Conservation (phyloP, 2,329 filamentous ascomycete genomes). For the Rhynchosporium secalis region DNA sequence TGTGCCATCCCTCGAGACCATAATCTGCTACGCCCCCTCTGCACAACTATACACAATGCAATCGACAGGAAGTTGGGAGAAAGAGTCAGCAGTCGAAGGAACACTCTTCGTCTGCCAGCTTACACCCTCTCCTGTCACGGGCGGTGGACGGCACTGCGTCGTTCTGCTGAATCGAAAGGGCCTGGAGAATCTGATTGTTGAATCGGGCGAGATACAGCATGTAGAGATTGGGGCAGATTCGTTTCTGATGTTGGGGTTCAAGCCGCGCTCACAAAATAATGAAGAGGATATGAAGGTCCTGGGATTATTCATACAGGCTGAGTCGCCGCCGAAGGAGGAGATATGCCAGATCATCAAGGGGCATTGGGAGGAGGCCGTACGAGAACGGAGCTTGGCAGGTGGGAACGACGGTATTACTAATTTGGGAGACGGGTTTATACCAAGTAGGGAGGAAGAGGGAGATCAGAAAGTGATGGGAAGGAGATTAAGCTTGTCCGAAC, state of each 20-base stretch:
- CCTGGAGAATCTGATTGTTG: constrained; percentile 68
- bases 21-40: constrained; percentile 80
- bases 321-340: constrained; percentile 44
- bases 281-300: constrained; percentile 44
- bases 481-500: constrained; percentile 35
- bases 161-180: constrained; percentile 74
- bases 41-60: constrained; percentile 83
- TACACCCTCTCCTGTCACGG: constrained; percentile 42
- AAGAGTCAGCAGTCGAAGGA: constrained; percentile 74
- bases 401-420: constrained; percentile 14
- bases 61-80: constrained; percentile 73
- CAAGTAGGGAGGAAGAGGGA: constrained; percentile 16
- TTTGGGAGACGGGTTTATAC: constrained; percentile 16
- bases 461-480: constrained; percentile 28
- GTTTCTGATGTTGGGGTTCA: constrained; percentile 39
- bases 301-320: constrained; percentile 57
- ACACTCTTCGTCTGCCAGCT: constrained; percentile 83
- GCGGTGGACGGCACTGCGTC: constrained; percentile 51
- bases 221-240: constrained; percentile 60
- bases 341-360: constrained; percentile 35
- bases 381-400: constrained; percentile 12
- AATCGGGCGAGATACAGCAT: constrained; percentile 59
- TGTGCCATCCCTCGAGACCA: constrained; percentile 69
- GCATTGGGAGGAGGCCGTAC: constrained; percentile 35
- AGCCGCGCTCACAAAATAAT: constrained; percentile 8